These are phyloP conservation scores for Phytophthora sp. DNA, from an alignment of 352 stramenopile species.

Conservation along the genomic window DNA sequence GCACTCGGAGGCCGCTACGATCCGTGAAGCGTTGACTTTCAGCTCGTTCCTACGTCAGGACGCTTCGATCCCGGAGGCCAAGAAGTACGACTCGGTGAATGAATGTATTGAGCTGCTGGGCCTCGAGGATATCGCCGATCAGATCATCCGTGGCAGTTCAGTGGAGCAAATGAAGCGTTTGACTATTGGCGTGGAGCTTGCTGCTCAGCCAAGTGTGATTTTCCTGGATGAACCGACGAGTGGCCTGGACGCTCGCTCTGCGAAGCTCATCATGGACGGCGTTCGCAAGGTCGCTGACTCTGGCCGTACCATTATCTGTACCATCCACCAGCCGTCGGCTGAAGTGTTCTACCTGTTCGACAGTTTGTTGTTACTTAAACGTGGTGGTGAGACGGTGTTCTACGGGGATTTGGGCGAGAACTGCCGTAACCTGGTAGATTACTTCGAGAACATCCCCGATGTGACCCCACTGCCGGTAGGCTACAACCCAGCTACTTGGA, in stretches of 20 bases:
- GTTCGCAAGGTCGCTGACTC: slow-evolving; percentile 28
- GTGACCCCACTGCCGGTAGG: slow-evolving; percentile 38
- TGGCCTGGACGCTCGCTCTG: slow-evolving; percentile 25
- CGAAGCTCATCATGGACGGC: slow-evolving; percentile 30
- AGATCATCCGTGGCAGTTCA: slow-evolving; percentile 30
- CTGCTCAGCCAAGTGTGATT: slow-evolving; percentile 30
- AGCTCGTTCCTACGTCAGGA: slow-evolving; percentile 23
- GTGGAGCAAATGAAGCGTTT: slow-evolving; percentile 30
- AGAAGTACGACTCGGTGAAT: slow-evolving; percentile 24
- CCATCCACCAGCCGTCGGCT: slow-evolving; percentile 88
- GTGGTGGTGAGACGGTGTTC: slow-evolving; percentile 45
- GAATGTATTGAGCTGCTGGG: slow-evolving; percentile 22
- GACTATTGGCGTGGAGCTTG: slow-evolving; percentile 28
- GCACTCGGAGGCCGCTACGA: slow-evolving; percentile 24
- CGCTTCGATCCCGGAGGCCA: not conserved
- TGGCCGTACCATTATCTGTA: slow-evolving; percentile 66
- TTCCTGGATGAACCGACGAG: slow-evolving; percentile 32
- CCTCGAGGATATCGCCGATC: slow-evolving; percentile 6
- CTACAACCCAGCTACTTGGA: slow-evolving; percentile 43
- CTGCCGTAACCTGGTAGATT: slow-evolving; percentile 42
- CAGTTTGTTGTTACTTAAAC: slow-evolving; percentile 67
- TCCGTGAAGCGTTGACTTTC: slow-evolving; percentile 23
- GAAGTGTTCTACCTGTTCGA: slow-evolving; percentile 88
- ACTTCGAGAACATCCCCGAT: slow-evolving; percentile 40
- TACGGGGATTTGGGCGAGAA: slow-evolving; percentile 45